phyloP scores from a whole-genome alignment of 108 stramenopile genomes.

The Cyclostephanos tholiformis region DNA sequence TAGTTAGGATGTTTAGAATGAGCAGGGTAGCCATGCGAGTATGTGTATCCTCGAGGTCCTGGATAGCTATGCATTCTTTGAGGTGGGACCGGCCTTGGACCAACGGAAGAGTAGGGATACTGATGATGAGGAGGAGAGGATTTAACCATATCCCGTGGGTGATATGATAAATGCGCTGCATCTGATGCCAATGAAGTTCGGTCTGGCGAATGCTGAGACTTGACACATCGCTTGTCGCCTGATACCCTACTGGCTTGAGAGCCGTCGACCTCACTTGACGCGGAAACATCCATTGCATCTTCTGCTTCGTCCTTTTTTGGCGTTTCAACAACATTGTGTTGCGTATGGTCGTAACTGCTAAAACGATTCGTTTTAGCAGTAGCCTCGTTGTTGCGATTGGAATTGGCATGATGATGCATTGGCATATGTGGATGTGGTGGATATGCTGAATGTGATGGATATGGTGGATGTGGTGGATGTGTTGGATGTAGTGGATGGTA shows the following conservation, averaged over 20 bases:
- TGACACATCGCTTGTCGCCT: neutral
- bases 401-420: neutral
- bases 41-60: conserved; percentile 9
- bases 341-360: too few relatives aligned
- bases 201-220: neutral
- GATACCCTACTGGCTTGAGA: neutral
- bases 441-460: neutral
- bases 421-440: neutral
- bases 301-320: neutral
- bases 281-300: neutral
- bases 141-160: neutral
- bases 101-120: neutral
- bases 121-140: conserved; percentile 12
- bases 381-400: neutral
- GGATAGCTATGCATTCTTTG: conserved; percentile 17
- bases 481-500: neutral
- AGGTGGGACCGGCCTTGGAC: neutral
- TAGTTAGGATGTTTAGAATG: conserved; percentile 1
- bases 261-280: neutral
- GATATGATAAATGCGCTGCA: neutral
- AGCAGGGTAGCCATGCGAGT: conserved; percentile 4
- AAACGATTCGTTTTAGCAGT: neutral
- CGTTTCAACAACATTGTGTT: neutral
- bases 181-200: neutral
- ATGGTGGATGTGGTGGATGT: neutral